Evolutionary conservation across 2,329 filamentous ascomycete species (phyloP).

Genomic region (Aspergillus sp.): DNA sequence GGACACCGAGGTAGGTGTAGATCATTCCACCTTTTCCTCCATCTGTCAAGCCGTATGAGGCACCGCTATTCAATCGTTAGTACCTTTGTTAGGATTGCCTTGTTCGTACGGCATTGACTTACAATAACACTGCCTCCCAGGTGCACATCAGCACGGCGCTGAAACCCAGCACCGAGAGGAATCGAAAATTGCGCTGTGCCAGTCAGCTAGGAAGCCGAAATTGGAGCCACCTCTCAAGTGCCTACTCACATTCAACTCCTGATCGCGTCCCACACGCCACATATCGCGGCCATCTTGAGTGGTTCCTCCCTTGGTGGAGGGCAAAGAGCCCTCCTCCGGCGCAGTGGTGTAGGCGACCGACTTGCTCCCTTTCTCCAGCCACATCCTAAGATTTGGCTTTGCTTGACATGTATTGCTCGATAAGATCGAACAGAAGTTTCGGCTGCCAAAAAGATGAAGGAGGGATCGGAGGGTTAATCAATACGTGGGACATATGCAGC

Average conservation of each 20-base stretch:
- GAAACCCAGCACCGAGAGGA: constrained; percentile 38
- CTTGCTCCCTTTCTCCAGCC: constrained; percentile 20
- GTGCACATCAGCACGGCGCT: constrained; percentile 36
- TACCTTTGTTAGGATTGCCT: background rate
- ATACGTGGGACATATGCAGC: background rate
- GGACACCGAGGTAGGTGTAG: constrained; percentile 39
- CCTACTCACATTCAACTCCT: constrained; percentile 32
- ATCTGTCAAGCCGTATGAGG: constrained; percentile 35
- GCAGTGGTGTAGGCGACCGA: constrained; percentile 7
- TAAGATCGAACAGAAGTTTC: background rate
- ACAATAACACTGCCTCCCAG: constrained; percentile 32
- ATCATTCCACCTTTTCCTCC: constrained; percentile 41
- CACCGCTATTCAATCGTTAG: constrained; percentile 10
- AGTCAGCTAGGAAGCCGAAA: background rate
- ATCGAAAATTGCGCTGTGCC: constrained; percentile 36
- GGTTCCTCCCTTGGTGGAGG: constrained; percentile 24
- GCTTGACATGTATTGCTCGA: background rate
- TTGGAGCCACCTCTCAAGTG: too few species aligned
- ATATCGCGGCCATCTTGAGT: constrained; percentile 35
- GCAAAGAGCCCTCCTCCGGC: constrained; percentile 8
- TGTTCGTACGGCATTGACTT: background rate
- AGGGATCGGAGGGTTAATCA: background rate
- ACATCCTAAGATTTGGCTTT: constrained; percentile 9
- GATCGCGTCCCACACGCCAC: constrained; percentile 35
- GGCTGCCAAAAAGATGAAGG: background rate